Base-by-base conservation (phyloP, 192 early-diverging fungal genomes). In the Coemansia pectinata region DNA sequence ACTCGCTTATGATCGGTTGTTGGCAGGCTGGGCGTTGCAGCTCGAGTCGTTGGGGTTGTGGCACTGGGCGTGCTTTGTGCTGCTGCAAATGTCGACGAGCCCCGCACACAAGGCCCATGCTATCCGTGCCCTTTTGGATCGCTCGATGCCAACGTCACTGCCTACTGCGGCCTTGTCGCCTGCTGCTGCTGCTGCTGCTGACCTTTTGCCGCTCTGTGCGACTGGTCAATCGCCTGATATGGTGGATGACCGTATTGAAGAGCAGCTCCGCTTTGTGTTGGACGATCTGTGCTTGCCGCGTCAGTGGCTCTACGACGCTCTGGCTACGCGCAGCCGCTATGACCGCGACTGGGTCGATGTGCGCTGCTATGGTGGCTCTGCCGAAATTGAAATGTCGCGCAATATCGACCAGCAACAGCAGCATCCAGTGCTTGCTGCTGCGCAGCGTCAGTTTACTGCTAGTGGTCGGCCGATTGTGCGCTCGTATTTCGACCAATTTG, bases 21-120 rank as follows among this genome's bases (percentile, higher is more conserved):
- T 91, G 19, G 61, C 84, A 0, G 72, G 86, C 25, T 88, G 95
- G 62, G 85, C 90, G 5, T 76, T 70, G 17, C 89, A 94, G 76
- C 76, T 98, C 14, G 93, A 95, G 81, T 52, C 61, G 0, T 47
- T 93, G 34, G 94, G 93, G 0, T 72, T 93, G 27, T 96, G 92
- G 91, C 74, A 93, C 39, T 96, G 94, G 95, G 88, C 93, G 3
- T 75, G 90, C 40, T 96, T 88, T 85, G 90, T 94, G 25, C 79
- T 86, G 5, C 69, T 93, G 58, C 92, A 91, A 66, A 69, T 96
- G 58, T 78, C 85, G 9, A 65, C 71, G 2, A 72, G 81, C 34
- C 50, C 63, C 0, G 15, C 41, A 3, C 76, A 78, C n/a, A 78
- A 87, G 6, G 85, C 83, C 23, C 40, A 67, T 12, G 73, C 86